A percentile compares a stretch with the other conserved stretches of the same genome.
Conservation (phyloP, 75 land plant genomes). For the Picea glauca region DNA sequence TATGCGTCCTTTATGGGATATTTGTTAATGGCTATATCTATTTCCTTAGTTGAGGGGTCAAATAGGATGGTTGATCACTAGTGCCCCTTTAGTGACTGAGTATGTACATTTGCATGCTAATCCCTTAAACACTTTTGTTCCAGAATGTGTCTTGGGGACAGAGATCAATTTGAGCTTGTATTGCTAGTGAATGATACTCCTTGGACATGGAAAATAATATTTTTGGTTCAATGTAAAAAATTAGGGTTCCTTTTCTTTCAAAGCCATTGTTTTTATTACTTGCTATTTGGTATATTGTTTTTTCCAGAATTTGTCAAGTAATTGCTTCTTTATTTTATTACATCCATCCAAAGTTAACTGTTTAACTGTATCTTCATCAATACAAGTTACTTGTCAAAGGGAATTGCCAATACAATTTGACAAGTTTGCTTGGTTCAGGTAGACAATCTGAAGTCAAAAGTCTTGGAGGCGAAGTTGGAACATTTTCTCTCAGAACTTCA, state of each 20-base stretch:
- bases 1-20: no score
- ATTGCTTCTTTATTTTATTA: neutral
- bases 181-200: no score
- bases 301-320: neutral
- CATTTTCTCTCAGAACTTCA: conserved; percentile 35
- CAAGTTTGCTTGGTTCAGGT: conserved; percentile 34
- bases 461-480: conserved; percentile 56
- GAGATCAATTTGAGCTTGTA: no score
- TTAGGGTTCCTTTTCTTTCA: neutral
- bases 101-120: no score
- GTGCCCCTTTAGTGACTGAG: no score
- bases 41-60: no score
- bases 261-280: neutral
- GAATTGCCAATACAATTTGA: neutral
- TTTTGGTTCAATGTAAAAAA: neutral
- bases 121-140: no score
- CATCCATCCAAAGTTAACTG: neutral
- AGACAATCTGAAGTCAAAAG: conserved; percentile 44
- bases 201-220: neutral
- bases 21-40: no score
- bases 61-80: no score
- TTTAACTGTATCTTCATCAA: neutral
- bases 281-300: neutral
- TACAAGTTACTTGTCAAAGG: neutral
- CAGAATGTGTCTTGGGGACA: no score